Evolutionary conservation across 139 green algal genomes (phyloP).

Genomic region (Coccomyxa sp.): DNA sequence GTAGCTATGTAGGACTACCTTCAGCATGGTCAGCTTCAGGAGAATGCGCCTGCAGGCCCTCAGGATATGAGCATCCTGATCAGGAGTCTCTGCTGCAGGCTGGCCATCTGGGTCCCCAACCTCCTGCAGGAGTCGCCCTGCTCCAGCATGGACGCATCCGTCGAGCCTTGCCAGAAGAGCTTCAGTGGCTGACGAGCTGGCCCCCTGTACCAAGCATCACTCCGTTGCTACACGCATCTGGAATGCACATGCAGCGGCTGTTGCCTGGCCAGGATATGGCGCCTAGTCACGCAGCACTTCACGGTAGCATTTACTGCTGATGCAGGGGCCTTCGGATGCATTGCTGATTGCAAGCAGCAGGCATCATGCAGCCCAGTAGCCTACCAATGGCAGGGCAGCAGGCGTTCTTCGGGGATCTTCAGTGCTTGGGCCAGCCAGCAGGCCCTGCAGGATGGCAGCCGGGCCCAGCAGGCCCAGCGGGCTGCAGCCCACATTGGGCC

Average conservation of each 20-base stretch:
- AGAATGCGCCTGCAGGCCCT: constrained; percentile 28
- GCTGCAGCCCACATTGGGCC: constrained; percentile 1
- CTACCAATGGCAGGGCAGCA: constrained; percentile 19
- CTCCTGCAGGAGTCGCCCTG: constrained; percentile 25
- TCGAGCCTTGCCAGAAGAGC: constrained; percentile 40
- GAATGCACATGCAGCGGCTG: too few relatives aligned
- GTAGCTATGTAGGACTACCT: not conserved
- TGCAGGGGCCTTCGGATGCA: too few relatives aligned
- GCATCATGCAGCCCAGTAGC: not conserved
- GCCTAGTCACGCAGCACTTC: too few relatives aligned
- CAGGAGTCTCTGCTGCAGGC: constrained; percentile 15
- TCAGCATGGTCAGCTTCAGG: constrained; percentile 13
- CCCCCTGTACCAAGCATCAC: too few relatives aligned
- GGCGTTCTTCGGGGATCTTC: constrained; percentile 8
- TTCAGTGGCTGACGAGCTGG: constrained; percentile 13
- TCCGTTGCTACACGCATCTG: too few relatives aligned
- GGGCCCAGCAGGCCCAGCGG: constrained; percentile 24
- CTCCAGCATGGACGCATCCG: constrained; percentile 36
- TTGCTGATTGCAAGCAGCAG: too few relatives aligned
- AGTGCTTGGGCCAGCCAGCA: constrained; percentile 34
- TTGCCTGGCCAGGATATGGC: too few relatives aligned
- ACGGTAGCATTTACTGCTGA: too few relatives aligned
- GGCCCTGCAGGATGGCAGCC: constrained; percentile 39
- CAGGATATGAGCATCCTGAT: not conserved
- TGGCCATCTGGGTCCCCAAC: not conserved